A percentile compares a stretch with the other conserved stretches of the same genome.
phyloP scores from a whole-genome alignment of 495 filamentous ascomycete species.

The Podospora appendiculata region DNA sequence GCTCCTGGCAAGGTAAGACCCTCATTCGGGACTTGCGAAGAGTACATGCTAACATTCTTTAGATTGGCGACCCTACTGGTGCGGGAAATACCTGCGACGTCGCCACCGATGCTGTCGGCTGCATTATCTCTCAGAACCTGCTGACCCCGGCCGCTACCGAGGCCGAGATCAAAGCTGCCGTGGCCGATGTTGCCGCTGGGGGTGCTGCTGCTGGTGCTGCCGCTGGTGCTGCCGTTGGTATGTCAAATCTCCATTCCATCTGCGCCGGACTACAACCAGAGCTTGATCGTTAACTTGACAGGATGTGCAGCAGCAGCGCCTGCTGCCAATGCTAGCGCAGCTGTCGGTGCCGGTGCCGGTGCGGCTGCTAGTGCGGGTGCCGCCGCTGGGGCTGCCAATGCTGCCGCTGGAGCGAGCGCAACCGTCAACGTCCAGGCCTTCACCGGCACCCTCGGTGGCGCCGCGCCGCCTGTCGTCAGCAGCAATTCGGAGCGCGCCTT shows the following conservation, averaged over 20 bases:
- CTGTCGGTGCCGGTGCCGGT: slow-evolving; percentile 1
- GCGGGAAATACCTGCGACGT: slow-evolving; percentile 51
- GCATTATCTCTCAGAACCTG: slow-evolving; percentile 55
- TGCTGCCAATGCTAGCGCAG: slow-evolving; percentile 17
- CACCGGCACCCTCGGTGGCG: slow-evolving; percentile 46
- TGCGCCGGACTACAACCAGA: neutral
- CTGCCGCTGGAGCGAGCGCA: slow-evolving; percentile 17
- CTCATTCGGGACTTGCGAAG: neutral
- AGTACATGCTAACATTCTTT: slow-evolving; percentile 7
- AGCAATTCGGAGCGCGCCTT: slow-evolving; percentile 42
- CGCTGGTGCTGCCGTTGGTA: slow-evolving; percentile 36
- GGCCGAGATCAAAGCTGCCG: slow-evolving; percentile 47
- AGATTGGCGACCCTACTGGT: slow-evolving; percentile 48
- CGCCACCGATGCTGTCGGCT: slow-evolving; percentile 45
- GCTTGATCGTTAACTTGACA: neutral
- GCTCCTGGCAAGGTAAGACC: slow-evolving; percentile 43
- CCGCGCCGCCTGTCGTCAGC: slow-evolving; percentile 40
- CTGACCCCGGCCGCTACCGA: slow-evolving; percentile 50
- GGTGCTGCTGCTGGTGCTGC: slow-evolving; percentile 28
- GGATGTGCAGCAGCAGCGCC: neutral
- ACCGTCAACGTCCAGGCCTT: slow-evolving; percentile 48
- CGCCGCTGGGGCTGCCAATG: slow-evolving; percentile 32
- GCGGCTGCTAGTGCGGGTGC: slow-evolving; percentile 2
- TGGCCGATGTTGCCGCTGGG: slow-evolving; percentile 23
- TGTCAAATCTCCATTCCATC: neutral